phyloP scores from a whole-genome alignment of 495 filamentous ascomycete genomes.

The Eremomyces bilateralis region DNA sequence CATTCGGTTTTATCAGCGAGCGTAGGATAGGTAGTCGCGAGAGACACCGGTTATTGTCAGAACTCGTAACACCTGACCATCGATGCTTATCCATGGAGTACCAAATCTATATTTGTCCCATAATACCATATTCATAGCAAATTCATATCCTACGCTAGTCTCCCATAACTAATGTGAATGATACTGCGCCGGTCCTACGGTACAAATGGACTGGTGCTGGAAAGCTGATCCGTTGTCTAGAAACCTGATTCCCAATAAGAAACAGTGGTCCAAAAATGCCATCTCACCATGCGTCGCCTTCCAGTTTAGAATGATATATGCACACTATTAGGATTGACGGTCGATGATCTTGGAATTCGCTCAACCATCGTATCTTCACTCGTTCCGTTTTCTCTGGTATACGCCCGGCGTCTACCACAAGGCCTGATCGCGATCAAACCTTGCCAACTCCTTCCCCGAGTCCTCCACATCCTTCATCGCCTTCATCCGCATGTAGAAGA shows the following conservation, averaged over 20 bases:
- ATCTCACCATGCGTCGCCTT: neutral
- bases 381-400: neutral
- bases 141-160: too few species aligned
- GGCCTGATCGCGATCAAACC: conserved; percentile 70
- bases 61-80: too few species aligned
- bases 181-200: too few species aligned
- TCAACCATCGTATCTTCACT: neutral
- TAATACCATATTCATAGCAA: too few species aligned
- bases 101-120: too few species aligned
- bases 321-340: neutral
- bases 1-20: too few species aligned
- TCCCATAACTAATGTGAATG: too few species aligned
- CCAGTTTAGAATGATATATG: neutral
- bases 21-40: too few species aligned
- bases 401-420: conserved; percentile 24
- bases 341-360: too few species aligned
- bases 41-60: too few species aligned
- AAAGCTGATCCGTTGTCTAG: neutral
- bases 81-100: too few species aligned
- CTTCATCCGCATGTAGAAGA: conserved; percentile 99
- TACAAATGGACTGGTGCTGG: too few species aligned
- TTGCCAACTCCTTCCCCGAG: conserved; percentile 65
- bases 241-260: neutral
- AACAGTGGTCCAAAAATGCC: neutral
- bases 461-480: conserved; percentile 98